A percentile compares a stretch with the other conserved stretches of the same genome.
Conservation (phyloP, 805 yeast genomes). For the Monosporozyma servazzii region DNA sequence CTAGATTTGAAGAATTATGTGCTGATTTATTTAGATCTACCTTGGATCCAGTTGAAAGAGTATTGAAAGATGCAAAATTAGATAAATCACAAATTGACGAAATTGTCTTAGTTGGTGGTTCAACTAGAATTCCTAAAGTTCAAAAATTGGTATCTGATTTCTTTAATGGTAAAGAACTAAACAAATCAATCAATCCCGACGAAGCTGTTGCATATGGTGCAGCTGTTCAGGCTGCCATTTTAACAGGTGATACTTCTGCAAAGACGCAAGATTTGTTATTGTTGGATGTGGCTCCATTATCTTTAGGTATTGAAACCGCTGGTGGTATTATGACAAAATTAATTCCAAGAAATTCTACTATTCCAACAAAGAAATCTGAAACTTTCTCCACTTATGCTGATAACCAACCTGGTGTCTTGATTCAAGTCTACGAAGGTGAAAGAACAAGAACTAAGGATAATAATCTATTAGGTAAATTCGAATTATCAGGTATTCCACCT, state of each 20-base stretch:
- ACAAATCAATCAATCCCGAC: conserved; percentile 94
- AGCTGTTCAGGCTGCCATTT: conserved; percentile 95
- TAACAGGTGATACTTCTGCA: conserved; percentile 91
- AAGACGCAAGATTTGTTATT: conserved; percentile 92
- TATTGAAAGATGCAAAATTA: conserved; percentile 79
- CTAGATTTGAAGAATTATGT: conserved; percentile 95
- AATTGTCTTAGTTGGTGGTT: conserved; percentile 94
- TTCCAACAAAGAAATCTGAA: conserved; percentile 96
- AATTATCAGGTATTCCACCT: conserved; percentile 92
- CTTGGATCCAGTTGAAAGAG: conserved; percentile 91
- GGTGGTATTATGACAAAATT: conserved; percentile 99
- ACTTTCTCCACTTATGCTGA: conserved; percentile 94
- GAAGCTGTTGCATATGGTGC: conserved; percentile 99
- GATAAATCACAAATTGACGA: conserved; percentile 87
- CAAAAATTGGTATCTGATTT: conserved; percentile 92
- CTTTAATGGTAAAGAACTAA: conserved; percentile 96
- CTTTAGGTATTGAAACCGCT: conserved; percentile 96
- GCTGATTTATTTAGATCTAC: conserved; percentile 91
- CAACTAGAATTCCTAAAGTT: conserved; percentile 95
- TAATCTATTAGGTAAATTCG: conserved; percentile 95
- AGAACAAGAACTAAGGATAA: conserved; percentile 93
- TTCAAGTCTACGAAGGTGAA: conserved; percentile 97
- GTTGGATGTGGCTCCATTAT: conserved; percentile 95
- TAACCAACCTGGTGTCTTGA: conserved; percentile 97
- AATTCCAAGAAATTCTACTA: conserved; percentile 93